Conservation (phyloP, 345 rosid species). For the Corymbia maculata region DNA sequence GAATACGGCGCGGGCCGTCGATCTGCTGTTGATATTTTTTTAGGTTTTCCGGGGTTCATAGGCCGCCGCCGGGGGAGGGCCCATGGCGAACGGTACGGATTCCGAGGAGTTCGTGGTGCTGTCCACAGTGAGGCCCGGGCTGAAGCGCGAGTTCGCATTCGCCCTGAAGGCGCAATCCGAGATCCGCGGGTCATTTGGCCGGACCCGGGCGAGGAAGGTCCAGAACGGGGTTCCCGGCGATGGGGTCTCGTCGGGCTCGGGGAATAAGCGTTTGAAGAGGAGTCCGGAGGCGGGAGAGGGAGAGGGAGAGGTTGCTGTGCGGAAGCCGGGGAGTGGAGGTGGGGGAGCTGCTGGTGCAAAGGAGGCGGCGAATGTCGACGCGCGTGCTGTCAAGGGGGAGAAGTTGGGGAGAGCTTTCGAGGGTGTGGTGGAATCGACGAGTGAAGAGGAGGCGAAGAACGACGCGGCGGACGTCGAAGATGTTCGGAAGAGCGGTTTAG, state of each 20-base stretch:
- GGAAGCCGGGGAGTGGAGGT: background rate
- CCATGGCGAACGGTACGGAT: conserved; percentile 50
- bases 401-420: conserved; percentile 1
- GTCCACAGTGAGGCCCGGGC: conserved; percentile 60
- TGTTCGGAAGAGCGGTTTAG: conserved; percentile 1
- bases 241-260: background rate
- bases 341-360: background rate
- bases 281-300: conserved; percentile 2
- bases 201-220: conserved; percentile 49
- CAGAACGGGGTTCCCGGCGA: background rate
- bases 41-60: background rate
- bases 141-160: conserved; percentile 82
- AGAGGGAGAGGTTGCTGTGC: background rate
- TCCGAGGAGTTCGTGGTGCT: conserved; percentile 38
- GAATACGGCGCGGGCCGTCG: background rate
- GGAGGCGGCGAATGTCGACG: background rate
- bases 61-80: background rate
- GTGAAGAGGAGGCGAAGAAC: conserved; percentile 64
- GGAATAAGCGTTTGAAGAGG: conserved; percentile 21
- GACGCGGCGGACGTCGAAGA: conserved; percentile 61
- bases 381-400: background rate
- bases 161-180: conserved; percentile 72
- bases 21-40: background rate
- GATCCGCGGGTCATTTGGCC: conserved; percentile 72
- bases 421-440: conserved; percentile 10